Evolutionary conservation across 2,329 filamentous ascomycete species (phyloP), one percentile per base, ranked within the genome.

Genomic region (Penicillium rolfsii): DNA sequence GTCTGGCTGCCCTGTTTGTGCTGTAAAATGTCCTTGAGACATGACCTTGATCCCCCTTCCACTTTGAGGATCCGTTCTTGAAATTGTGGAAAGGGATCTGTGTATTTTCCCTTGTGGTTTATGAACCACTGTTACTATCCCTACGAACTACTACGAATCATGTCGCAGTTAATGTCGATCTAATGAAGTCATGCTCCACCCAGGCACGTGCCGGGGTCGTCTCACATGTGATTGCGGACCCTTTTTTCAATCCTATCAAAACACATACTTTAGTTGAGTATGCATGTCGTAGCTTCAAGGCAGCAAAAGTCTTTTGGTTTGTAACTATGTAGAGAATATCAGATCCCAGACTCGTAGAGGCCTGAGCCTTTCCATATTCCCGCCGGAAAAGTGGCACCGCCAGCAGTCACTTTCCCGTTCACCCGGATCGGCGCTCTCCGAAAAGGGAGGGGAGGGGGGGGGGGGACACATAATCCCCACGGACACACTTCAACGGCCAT

Each of bases 1-100:
- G 79, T 63, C 67, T 82, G 36, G 77, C 75, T 58, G 80, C 78
- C 57, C 64, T 80, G 57, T 66, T 80, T 58, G 68, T 76, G 30
- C 69, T 80, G 67, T 81, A 77, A 74, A 28, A 57, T 38, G 26
- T 61, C 59, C 28, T 28, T 5, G 24, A 57, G 52, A 56, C 41
- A 60, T 61, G 52, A 45, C 14, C 36, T 41, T 43, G 41, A 16
- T 8, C 16, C 50, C 36, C 22, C 7, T 14, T 35, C 35, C 11
- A 22, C 9, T 30, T 26, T 40, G 14, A 53, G 33, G 9, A 41
- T 28, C 22, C 12, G 5, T 19, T 16, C 12, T 36, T 36, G 35
- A 36, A 9, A 36, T 24, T 7, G 26, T 12, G 50, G 36, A 16
- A 22, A 22, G 26, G 22, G 14, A 24, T 43, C 30, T 24, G 28